phyloP scores from a whole-genome alignment of 257 asterid genomes.

The Lantana camara region DNA sequence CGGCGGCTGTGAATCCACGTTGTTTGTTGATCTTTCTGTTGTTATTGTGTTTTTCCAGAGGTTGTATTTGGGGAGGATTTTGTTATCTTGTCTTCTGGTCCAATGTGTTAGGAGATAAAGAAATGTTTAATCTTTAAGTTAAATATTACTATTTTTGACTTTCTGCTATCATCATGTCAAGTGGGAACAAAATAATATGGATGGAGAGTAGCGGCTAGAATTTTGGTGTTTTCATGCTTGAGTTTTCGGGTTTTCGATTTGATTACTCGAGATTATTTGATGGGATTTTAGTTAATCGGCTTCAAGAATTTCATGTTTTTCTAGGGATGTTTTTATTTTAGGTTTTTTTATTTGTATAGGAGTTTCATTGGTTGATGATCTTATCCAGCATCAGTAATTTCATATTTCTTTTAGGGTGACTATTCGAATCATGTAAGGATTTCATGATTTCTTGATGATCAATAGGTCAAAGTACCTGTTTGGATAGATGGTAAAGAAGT shows the following conservation, averaged over 20 bases:
- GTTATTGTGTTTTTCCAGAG: constrained; percentile 1
- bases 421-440: no score
- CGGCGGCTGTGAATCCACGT: constrained; percentile 16
- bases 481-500: constrained; percentile 80
- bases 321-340: no score
- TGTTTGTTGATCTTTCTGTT: constrained; percentile 26
- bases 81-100: constrained; percentile 7
- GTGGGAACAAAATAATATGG: constrained; percentile 16
- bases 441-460: constrained; percentile 18
- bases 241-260: constrained; percentile 13
- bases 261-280: constrained; percentile 9
- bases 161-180: constrained; percentile 10
- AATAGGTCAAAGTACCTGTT: constrained; percentile 86
- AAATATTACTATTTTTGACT: constrained; percentile 21
- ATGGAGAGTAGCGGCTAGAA: not conserved
- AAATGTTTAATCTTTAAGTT: constrained; percentile 3
- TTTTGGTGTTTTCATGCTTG: constrained; percentile 15
- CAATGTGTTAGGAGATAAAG: constrained; percentile 2
- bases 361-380: no score
- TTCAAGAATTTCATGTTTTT: no score
- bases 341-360: no score
- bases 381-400: no score
- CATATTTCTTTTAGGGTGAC: no score
- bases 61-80: constrained; percentile 32
- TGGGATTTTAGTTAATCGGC: not conserved